Evolutionary conservation across 2,329 filamentous ascomycete genomes (phyloP), one percentile per base, ranked within the genome.

Genomic region (Aurifilum marmelostoma): DNA sequence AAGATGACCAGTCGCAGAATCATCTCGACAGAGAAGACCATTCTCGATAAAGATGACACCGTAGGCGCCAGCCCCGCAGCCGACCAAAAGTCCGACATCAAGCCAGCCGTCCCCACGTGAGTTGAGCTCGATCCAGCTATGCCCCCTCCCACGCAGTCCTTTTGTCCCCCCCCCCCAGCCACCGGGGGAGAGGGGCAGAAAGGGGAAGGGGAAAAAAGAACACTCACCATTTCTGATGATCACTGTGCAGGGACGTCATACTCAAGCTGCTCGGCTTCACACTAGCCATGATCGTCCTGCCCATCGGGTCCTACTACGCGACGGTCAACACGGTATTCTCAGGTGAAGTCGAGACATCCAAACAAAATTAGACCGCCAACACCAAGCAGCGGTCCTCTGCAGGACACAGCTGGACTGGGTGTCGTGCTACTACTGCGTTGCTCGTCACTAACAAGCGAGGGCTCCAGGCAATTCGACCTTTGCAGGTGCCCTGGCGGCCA

Each of bases 211-310:
- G 7, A 47, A 21, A 47, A 47, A 14, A 11, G 12, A 21, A 43
- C 37, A 21, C 39, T 3, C 24, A 18, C 29, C 62, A n/a, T n/a
- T 27, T 67, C 54, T 29, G 21, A 58, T 18, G 4, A 14, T 47
- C 56, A 37, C 24, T 59, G 47, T 2, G 14, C 67, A 93, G 93
- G 68, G 85, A 91, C 76, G 94, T 98, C 73, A 96, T 99, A 73
- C 82, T 90, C 76, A 99, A 98, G 82, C 89, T 99, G 27, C 85
- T 98, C 21, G 90, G 87, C 72, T 98, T 97, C 81, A 97, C 94
- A 0, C 83, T 94, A 52, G 94, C 94, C 77, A 98, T 99, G 95
- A 87, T 97, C 70, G 87, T 91, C 21, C 81, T 92, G 27, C 96
- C 96, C 18, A 93, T 99, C 74, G 90, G 92, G 54, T 93, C 92